Base-by-base conservation (phyloP, 768 basidiomycete species). In the Lyophyllum semitale region DNA sequence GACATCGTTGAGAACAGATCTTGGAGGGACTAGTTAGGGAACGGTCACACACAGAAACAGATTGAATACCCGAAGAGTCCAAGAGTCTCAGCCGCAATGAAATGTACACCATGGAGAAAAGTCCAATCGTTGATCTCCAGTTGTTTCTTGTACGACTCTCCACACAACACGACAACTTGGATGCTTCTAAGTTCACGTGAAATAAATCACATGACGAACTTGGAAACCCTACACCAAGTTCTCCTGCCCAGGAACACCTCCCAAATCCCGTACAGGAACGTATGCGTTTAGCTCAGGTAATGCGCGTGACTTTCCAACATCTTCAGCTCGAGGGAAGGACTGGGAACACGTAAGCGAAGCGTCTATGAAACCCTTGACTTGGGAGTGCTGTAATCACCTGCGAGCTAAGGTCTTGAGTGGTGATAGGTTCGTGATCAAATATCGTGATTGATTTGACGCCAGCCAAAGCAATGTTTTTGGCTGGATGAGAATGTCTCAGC, bases 391-490 rank as follows among this genome's bases (percentile, higher is more conserved):
- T 32, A 75, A 76, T 61, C 61, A 91, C 95, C 74, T 97, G 96
- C 4, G 94, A 89, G 66, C 95, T 91, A 45, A 99, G 79, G 74
- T 99, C 97, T 59, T 89, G 86, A n/a, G 95, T 65, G 22, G 84
- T 81, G 11, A 95, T 91, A 9, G 84, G 89, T 61, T 94, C 89
- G 9, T 95, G 95, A 72, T 99, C 97, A 67, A 85, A 98, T 53
- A 98, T 81, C 5, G 95, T 95, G 29, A 98, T 95, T 6, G 93
- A 94, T 75, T 97, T 98, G 48, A 99, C 97, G 54, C 97, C 97
- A 46, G 97, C 97, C 51, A 99, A 80, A 52, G 85, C 88, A 53
- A 98, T 80, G 68, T 99, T 93, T 80, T 99, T 99, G 58, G 97
- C 96, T 94, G 62, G 6, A 61, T 33, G 23, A 48, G 17, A 25